Conservation (phyloP, 140 eudicot species). For the Flaveria floridana region DNA sequence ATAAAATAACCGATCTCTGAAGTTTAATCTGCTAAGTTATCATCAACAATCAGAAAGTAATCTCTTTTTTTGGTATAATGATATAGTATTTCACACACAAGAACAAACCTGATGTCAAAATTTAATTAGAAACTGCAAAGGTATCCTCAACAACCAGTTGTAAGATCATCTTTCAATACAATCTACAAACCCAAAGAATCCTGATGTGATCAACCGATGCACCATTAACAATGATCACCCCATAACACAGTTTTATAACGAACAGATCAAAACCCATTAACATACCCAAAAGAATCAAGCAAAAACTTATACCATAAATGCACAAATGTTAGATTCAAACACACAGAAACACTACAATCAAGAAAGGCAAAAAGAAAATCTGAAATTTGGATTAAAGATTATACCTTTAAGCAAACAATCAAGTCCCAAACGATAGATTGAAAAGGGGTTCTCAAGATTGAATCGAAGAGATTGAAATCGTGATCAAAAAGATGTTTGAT, state of each 20-base stretch:
- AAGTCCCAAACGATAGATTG: slow-evolving; percentile 25
- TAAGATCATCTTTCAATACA: slow-evolving; percentile 28
- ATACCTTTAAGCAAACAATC: slow-evolving; percentile 27
- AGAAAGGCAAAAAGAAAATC: slow-evolving; percentile 16
- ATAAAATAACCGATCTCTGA: slow-evolving; percentile 2
- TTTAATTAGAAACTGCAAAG: neutral
- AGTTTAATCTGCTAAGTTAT: slow-evolving; percentile 26
- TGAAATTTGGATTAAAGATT: neutral
- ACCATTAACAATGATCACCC: slow-evolving; percentile 26
- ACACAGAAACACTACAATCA: slow-evolving; percentile 16
- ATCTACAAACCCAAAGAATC: slow-evolving; percentile 20
- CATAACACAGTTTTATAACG: neutral
- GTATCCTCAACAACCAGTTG: slow-evolving; percentile 16
- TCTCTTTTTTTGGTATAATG: too few species aligned
- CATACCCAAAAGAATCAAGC: slow-evolving; percentile 11
- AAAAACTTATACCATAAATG: slow-evolving; percentile 16
- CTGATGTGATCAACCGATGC: slow-evolving; percentile 25
- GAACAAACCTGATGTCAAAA: neutral
- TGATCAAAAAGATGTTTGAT: slow-evolving; percentile 21
- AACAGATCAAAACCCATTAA: slow-evolving; percentile 9
- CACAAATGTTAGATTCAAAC: slow-evolving; percentile 21
- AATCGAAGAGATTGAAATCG: slow-evolving; percentile 23
- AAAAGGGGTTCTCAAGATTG: slow-evolving; percentile 7
- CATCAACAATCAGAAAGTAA: neutral
- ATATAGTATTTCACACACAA: too few species aligned